Evolutionary conservation across 2,329 filamentous ascomycete species (phyloP).

Genomic region (Aureobasidium zeae): DNA sequence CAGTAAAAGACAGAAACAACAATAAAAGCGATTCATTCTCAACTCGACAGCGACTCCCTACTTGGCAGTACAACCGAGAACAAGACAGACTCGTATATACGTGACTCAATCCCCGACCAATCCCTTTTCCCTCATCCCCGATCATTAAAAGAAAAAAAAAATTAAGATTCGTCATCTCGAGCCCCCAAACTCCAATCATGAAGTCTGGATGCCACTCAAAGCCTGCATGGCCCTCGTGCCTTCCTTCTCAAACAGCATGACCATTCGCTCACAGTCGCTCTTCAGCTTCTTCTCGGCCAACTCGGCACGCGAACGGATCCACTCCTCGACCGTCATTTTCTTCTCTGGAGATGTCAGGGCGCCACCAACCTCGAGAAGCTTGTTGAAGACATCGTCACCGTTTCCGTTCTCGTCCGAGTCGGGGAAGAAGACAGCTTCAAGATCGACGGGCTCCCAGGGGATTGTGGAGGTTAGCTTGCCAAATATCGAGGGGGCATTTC

Average conservation of each 20-base stretch:
- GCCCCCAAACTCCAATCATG: too few relatives aligned
- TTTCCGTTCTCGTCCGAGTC: slow-evolving; percentile 37
- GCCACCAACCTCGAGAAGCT: slow-evolving; percentile 36
- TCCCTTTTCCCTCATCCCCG: too few relatives aligned
- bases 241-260: slow-evolving; percentile 74
- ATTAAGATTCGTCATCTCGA: too few relatives aligned
- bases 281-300: slow-evolving; percentile 71
- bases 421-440: slow-evolving; percentile 59
- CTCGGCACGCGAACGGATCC: slow-evolving; percentile 74
- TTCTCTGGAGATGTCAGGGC: slow-evolving; percentile 68
- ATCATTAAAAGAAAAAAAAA: too few relatives aligned
- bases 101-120: too few relatives aligned
- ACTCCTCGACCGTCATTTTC: slow-evolving; percentile 87
- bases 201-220: slow-evolving; percentile 60
- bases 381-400: slow-evolving; percentile 40
- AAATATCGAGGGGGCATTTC: slow-evolving; percentile 34
- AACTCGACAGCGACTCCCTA: too few relatives aligned
- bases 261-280: slow-evolving; percentile 72
- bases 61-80: too few relatives aligned
- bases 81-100: too few relatives aligned
- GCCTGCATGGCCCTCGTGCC: slow-evolving; percentile 67
- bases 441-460: slow-evolving; percentile 65
- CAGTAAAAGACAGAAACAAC: too few relatives aligned
- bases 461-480: slow-evolving; percentile 43
- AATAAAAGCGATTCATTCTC: too few relatives aligned